Base-by-base conservation (phyloP, 257 asterid species). In the Gentiana macrophylla region DNA sequence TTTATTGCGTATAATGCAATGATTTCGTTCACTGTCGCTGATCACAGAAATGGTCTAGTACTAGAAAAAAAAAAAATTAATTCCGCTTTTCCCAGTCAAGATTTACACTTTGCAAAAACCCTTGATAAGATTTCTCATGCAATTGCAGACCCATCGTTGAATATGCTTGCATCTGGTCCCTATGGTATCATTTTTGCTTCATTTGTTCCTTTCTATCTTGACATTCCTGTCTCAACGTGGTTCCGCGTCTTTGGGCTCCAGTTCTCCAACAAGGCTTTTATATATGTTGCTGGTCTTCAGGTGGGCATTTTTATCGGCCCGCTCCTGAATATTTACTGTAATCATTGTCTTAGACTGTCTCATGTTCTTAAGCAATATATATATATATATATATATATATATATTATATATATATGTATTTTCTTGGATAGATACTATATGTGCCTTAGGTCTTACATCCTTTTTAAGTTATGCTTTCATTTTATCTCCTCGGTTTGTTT, bases 241-340 rank as follows among this genome's bases (percentile, higher is more conserved):
- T 89, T 86, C 70, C 99, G 86, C 24, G 81, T 80, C 51, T 70
- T 80, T 45, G 67, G 75, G 63, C 73, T 89, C 72, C 89, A 79
- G 72, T 92, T 92, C 78, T 92, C 99, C 5, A 97, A 92, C 87
- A 92, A 92, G 87, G 72, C 92, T 33, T 88, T 92, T 57, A 89
- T 92, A 55, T 92, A 92, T 75, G 79, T 86, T 68, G 99, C 99
- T 51, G 99, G 99, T 67, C 87, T 92, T 70, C 99, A 92, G 96
- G 99, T 92, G 77, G 7, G 33, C 37, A 36, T 5, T 53, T 52
- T 65, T 58, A 32, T 43, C 37, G 62, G 56, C 57, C 43, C 36
- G 54, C 37, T 44, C 24, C 24, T 24, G 24, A 24, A 24, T 41
- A 10, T 3, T 5, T 41, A 5, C 11, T 41, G 9, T 5, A 41